Conservation (phyloP, 805 yeast species). For the Zygosaccharomyces kombuchaensis region DNA sequence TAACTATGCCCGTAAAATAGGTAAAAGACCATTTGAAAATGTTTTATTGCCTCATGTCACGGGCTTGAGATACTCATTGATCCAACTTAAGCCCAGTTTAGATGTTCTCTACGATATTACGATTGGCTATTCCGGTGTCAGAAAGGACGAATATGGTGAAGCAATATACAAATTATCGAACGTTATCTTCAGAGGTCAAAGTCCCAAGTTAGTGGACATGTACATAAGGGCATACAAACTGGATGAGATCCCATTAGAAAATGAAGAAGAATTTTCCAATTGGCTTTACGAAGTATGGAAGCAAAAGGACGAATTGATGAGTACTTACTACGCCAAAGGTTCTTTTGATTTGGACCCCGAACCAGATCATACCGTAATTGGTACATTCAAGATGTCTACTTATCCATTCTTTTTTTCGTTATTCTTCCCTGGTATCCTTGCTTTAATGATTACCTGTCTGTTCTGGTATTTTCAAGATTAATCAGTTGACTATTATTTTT, state of each 20-base stretch:
- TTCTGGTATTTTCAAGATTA: not conserved
- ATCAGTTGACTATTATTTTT: not conserved
- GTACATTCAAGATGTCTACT: constrained; percentile 22
- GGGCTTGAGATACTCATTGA: constrained; percentile 68
- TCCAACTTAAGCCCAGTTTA: constrained; percentile 49
- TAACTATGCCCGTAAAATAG: constrained; percentile 51
- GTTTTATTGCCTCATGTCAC: constrained; percentile 78
- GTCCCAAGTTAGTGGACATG: constrained; percentile 64
- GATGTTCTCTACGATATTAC: constrained; percentile 75
- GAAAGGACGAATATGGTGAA: constrained; percentile 66
- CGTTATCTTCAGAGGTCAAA: constrained; percentile 63
- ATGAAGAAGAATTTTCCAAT: constrained; percentile 53
- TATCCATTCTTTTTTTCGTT: constrained; percentile 7
- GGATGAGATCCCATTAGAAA: constrained; percentile 59
- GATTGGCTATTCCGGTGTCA: constrained; percentile 72
- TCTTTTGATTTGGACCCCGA: constrained; percentile 37
- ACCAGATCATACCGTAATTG: constrained; percentile 17
- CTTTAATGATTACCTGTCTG: constrained; percentile 20
- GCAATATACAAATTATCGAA: constrained; percentile 61
- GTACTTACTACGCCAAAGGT: constrained; percentile 54
- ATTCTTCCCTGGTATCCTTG: constrained; percentile 8
- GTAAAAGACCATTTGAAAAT: constrained; percentile 49
- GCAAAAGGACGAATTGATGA: constrained; percentile 71
- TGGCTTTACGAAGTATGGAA: constrained; percentile 78
- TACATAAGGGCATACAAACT: constrained; percentile 57